Conservation (phyloP, 345 rosid species). For the Luvunga scandens region DNA sequence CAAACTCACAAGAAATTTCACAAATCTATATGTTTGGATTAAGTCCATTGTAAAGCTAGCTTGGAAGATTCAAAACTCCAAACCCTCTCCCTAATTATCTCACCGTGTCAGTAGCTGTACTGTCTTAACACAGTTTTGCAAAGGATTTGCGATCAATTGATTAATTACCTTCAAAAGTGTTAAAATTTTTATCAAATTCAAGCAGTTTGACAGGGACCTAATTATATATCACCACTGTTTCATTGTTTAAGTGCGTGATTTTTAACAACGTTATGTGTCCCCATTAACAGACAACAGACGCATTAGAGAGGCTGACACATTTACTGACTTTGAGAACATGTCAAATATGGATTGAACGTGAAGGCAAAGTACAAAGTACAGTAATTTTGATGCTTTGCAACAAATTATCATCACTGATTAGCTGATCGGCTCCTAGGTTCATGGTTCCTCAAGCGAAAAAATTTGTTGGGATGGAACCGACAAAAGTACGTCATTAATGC, state of each 20-base stretch:
- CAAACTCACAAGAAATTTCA: too few species aligned
- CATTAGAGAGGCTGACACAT: conserved; percentile 5
- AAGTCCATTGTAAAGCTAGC: too few species aligned
- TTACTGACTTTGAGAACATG: background rate
- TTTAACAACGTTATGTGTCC: background rate
- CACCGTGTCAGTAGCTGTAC: too few species aligned
- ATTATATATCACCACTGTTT: background rate
- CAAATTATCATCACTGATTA: background rate
- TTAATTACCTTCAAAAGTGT: too few species aligned
- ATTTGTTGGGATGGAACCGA: background rate
- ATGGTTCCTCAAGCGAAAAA: background rate
- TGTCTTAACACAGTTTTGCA: too few species aligned
- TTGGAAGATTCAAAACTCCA: too few species aligned
- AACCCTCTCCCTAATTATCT: too few species aligned
- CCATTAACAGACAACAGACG: background rate
- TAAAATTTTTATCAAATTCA: too few species aligned
- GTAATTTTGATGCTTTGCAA: background rate
- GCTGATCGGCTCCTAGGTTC: background rate
- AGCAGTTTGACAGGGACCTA: too few species aligned
- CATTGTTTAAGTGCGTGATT: background rate
- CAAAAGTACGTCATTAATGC: background rate
- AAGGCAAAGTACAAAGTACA: conserved; percentile 1
- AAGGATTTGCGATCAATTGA: too few species aligned
- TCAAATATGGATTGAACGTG: background rate
- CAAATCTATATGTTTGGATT: too few species aligned